These are phyloP conservation scores for Penicillium bovifimosum DNA, from an alignment of 495 filamentous ascomycete species.

Conservation along the genomic window DNA sequence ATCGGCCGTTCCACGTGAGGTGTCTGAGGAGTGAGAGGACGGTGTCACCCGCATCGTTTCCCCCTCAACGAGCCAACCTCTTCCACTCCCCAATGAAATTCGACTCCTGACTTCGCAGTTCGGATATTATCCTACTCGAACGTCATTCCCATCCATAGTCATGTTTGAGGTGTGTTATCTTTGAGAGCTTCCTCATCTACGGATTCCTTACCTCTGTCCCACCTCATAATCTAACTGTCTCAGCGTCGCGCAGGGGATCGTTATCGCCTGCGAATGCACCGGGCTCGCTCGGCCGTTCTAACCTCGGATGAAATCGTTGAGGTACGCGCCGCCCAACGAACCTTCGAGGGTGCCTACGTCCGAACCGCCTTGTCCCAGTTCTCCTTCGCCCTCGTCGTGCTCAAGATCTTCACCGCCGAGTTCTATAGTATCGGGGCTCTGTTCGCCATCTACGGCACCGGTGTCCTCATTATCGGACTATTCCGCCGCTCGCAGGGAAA, in stretches of 20 bases:
- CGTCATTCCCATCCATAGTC: neutral
- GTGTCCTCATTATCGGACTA: constrained; percentile 71
- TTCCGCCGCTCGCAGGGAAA: constrained; percentile 87
- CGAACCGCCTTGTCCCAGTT: constrained; percentile 92
- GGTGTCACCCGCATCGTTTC: neutral
- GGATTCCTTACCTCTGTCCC: constrained; percentile 1
- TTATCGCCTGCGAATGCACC: constrained; percentile 66
- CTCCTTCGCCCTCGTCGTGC: constrained; percentile 85
- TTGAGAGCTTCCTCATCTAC: neutral
- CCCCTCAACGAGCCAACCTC: constrained; percentile 1
- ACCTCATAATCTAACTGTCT: neutral
- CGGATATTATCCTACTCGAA: neutral
- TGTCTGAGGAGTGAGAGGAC: too few species aligned
- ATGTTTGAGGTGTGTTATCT: constrained; percentile 36
- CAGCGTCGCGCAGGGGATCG: constrained; percentile 46
- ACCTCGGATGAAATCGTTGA: constrained; percentile 83
- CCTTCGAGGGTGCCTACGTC: constrained; percentile 95
- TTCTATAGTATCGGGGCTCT: constrained; percentile 92
- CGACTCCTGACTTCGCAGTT: neutral
- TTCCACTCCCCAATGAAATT: neutral
- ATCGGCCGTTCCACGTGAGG: constrained; percentile 20
- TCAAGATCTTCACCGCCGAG: constrained; percentile 93
- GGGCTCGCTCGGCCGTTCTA: constrained; percentile 76
- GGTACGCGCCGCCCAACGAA: constrained; percentile 88
- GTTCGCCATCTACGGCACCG: constrained; percentile 85